phyloP scores from a whole-genome alignment of 148 eudicot species.

The Vaccinium macrocarpon region DNA sequence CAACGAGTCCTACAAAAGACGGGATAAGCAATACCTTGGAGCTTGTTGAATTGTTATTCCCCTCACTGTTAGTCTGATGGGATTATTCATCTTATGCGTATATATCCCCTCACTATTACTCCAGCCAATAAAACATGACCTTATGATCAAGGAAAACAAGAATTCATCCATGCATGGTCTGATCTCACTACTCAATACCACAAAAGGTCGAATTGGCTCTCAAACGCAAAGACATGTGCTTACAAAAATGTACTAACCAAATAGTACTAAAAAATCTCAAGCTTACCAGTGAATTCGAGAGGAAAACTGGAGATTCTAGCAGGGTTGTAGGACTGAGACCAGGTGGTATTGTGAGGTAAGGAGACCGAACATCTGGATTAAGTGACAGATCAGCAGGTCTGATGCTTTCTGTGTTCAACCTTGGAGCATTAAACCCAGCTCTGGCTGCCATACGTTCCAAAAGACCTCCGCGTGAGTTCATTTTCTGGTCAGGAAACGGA shows the following conservation, averaged over 20 bases:
- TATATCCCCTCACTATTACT: background rate
- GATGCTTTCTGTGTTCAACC: constrained; percentile 48
- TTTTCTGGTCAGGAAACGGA: constrained; percentile 32
- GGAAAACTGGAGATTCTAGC: constrained; percentile 62
- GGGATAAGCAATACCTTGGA: background rate
- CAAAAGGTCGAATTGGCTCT: background rate
- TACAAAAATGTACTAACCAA: background rate
- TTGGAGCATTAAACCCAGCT: constrained; percentile 56
- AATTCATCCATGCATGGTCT: background rate
- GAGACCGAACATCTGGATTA: constrained; percentile 34
- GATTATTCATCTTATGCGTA: background rate
- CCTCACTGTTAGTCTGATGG: background rate
- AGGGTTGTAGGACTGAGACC: constrained; percentile 50
- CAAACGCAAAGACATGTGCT: background rate
- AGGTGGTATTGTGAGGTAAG: constrained; percentile 45
- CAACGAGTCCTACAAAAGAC: background rate
- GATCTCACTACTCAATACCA: background rate
- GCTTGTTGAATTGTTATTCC: background rate
- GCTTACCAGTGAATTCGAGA: constrained; percentile 52
- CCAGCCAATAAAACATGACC: background rate
- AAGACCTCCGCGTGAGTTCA: constrained; percentile 42
- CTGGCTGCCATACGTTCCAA: constrained; percentile 49
- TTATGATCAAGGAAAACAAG: background rate
- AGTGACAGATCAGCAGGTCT: constrained; percentile 30
- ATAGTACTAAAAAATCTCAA: background rate